These are phyloP conservation scores for Tetrapyrgos nigripes DNA, from an alignment of 1,284 basidiomycete genomes.

Conservation along the genomic window DNA sequence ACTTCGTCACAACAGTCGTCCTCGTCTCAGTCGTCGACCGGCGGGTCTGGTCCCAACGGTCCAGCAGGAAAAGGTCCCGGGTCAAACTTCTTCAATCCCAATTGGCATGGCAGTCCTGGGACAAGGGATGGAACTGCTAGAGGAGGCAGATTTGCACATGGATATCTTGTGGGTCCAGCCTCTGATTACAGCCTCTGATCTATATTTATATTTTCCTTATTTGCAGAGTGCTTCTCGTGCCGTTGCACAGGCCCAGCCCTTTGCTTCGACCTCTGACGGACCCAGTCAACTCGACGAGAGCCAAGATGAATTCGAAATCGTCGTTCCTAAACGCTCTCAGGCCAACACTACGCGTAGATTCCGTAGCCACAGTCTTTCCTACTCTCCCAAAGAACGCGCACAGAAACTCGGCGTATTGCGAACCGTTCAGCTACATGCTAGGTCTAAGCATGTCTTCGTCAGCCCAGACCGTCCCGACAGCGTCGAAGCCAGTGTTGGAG, in stretches of 20 bases:
- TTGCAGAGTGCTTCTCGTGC: conserved; percentile 67
- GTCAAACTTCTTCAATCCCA: conserved; percentile 66
- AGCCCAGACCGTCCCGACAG: conserved; percentile 4
- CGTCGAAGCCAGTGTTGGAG: not conserved
- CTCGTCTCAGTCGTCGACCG: conserved; percentile 7
- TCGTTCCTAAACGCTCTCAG: conserved; percentile 35
- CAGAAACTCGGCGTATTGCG: conserved; percentile 62
- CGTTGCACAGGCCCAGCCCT: conserved; percentile 71
- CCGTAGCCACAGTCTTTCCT: conserved; percentile 65
- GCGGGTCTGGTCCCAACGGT: conserved; percentile 40
- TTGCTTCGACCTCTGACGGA: conserved; percentile 55
- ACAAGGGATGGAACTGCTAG: conserved; percentile 59
- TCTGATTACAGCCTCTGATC: not conserved
- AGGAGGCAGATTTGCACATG: conserved; percentile 70
- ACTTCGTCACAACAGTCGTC: conserved; percentile 34
- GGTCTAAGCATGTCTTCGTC: conserved; percentile 61
- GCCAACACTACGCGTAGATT: conserved; percentile 38
- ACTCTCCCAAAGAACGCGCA: conserved; percentile 48
- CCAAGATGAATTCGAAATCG: conserved; percentile 48
- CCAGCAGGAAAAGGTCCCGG: conserved; percentile 54
- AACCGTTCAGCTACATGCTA: conserved; percentile 64
- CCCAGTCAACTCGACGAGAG: conserved; percentile 58
- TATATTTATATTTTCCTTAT: conserved; percentile 12
- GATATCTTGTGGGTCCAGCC: conserved; percentile 53
- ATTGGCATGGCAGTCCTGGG: conserved; percentile 18